These are phyloP conservation scores for Moricandia moricandioides DNA, from an alignment of 345 rosid species.

Conservation along the genomic window DNA sequence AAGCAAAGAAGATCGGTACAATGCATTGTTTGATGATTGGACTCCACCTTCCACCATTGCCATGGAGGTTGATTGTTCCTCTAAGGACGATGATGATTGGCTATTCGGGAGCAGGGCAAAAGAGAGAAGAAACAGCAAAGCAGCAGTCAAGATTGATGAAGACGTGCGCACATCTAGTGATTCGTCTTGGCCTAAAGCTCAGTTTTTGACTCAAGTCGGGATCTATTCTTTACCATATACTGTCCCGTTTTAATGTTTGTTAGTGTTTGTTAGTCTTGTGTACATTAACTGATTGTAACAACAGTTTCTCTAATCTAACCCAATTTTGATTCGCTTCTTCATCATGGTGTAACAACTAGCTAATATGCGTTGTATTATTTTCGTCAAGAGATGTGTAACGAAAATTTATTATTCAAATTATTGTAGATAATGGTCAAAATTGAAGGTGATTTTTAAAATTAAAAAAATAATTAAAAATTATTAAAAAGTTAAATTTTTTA, in stretches of 20 bases:
- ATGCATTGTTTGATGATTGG: slow-evolving; percentile 50
- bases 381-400: not conserved
- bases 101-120: slow-evolving; percentile 35
- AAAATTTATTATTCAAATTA: no score
- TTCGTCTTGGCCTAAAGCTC: slow-evolving; percentile 43
- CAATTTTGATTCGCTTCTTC: slow-evolving; percentile 13
- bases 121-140: not conserved
- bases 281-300: slow-evolving; percentile 21
- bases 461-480: no score
- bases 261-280: slow-evolving; percentile 5
- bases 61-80: not conserved
- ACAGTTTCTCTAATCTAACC: slow-evolving; percentile 15
- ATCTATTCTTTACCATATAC: slow-evolving; percentile 63
- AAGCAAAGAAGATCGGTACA: slow-evolving; percentile 28
- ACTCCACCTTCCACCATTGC: slow-evolving; percentile 32
- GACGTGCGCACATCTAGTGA: not conserved
- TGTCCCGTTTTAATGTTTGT: slow-evolving; percentile 43
- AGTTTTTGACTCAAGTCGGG: slow-evolving; percentile 41
- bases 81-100: slow-evolving; percentile 48
- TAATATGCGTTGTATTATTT: not conserved
- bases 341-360: not conserved
- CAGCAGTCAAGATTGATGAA: not conserved
- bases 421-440: no score
- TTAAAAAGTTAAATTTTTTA: no score
- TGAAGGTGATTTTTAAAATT: no score